These are phyloP conservation scores for Leptographium galeiforme DNA, from an alignment of 2,329 filamentous ascomycete species.

Conservation along the genomic window DNA sequence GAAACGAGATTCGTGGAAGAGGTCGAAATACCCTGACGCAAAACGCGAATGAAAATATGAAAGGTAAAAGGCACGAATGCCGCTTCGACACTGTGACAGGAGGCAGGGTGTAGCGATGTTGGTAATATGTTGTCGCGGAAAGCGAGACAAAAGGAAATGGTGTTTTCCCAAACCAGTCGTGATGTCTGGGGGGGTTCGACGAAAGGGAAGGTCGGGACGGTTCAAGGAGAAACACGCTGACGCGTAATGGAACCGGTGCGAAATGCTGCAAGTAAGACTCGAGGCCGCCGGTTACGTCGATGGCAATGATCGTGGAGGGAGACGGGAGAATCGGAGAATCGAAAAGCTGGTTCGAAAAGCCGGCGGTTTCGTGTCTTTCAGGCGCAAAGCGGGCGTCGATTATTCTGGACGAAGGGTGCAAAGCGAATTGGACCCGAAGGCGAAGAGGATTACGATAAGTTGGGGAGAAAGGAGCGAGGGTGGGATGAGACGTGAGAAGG, in stretches of 20 bases:
- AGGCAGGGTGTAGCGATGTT: background rate
- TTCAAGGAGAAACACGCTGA: background rate
- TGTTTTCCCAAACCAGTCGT: background rate
- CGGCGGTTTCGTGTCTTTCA: background rate
- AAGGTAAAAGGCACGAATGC: background rate
- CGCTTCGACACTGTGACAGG: background rate
- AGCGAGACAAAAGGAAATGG: background rate
- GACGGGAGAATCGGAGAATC: background rate
- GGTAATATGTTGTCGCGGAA: background rate
- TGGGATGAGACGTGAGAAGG: slow-evolving; percentile 3
- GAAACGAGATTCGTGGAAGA: background rate
- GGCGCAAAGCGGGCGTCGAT: background rate
- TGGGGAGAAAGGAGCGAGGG: slow-evolving; percentile 1
- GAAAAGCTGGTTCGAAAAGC: background rate
- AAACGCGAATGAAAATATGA: background rate
- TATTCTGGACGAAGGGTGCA: background rate
- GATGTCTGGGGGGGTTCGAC: background rate
- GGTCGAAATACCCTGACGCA: background rate
- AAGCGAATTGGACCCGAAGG: background rate
- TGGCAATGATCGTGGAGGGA: background rate
- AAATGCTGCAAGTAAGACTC: background rate
- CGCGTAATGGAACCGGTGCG: background rate
- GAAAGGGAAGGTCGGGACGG: background rate
- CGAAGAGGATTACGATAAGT: background rate
- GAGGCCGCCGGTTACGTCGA: background rate